phyloP scores from a whole-genome alignment of 1,284 basidiomycete genomes.

The Megacollybia platyphylla region DNA sequence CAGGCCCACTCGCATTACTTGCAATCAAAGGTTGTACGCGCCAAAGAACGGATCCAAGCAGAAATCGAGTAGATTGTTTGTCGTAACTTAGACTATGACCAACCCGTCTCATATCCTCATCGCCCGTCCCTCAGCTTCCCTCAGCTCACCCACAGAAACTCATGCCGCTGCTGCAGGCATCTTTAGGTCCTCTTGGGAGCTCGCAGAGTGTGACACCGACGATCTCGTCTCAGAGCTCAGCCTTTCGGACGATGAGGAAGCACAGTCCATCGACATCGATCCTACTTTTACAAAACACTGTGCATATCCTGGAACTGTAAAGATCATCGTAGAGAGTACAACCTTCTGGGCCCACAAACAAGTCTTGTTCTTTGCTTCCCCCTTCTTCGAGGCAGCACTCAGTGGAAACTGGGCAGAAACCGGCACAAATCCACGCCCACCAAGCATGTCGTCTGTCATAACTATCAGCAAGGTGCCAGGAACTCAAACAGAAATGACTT shows the following conservation, averaged over 20 bases:
- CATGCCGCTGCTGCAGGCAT: constrained; percentile 75
- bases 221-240: constrained; percentile 55
- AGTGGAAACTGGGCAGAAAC: constrained; percentile 74
- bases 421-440: constrained; percentile 32
- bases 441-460: constrained; percentile 67
- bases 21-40: constrained; percentile 92
- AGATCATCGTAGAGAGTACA: constrained; percentile 73
- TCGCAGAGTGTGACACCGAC: constrained; percentile 60
- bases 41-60: constrained; percentile 88
- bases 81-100: constrained; percentile 31
- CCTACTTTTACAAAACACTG: constrained; percentile 55
- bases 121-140: constrained; percentile 64
- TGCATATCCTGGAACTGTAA: constrained; percentile 66
- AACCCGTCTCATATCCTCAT: constrained; percentile 79
- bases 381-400: constrained; percentile 77
- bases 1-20: constrained; percentile 80
- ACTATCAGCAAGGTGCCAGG: constrained; percentile 42
- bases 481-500: constrained; percentile 38
- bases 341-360: constrained; percentile 85
- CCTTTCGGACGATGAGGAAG: constrained; percentile 48
- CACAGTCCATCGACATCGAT: constrained; percentile 51
- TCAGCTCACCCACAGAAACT: constrained; percentile 73
- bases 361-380: constrained; percentile 71
- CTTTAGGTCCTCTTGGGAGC: constrained; percentile 62
- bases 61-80: constrained; percentile 33